These are phyloP conservation scores for Hypsizygus ulmarius DNA, from an alignment of 1,284 basidiomycete genomes.

Conservation along the genomic window DNA sequence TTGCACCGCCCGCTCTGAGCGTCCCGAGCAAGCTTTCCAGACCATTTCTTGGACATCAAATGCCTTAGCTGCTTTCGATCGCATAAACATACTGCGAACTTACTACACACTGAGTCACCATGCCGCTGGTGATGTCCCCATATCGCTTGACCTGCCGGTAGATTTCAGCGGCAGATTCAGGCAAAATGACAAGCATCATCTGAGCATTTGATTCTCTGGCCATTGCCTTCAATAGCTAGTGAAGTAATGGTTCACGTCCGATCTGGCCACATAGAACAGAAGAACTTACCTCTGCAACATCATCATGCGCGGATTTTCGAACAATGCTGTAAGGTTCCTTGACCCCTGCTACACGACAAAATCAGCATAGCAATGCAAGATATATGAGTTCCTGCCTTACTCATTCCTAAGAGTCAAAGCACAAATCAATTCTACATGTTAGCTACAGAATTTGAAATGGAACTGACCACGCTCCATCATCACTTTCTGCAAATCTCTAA, in stretches of 20 bases:
- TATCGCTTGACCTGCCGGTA: conserved; percentile 33
- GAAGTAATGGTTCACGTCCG: neutral
- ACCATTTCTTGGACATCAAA: conserved; percentile 24
- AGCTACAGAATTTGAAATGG: neutral
- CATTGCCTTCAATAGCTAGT: conserved; percentile 10
- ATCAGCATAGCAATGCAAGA: too few relatives aligned
- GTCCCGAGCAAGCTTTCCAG: conserved; percentile 22
- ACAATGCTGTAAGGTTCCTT: neutral
- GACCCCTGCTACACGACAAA: neutral
- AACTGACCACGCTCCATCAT: conserved; percentile 29
- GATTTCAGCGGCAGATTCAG: conserved; percentile 30
- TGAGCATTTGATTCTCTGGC: conserved; percentile 13
- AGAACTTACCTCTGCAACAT: neutral
- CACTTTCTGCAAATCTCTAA: conserved; percentile 22
- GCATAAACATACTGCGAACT: conserved; percentile 11
- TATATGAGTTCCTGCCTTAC: conserved; percentile 1
- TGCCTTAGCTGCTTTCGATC: neutral
- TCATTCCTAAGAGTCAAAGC: conserved; percentile 11
- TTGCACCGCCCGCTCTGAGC: conserved; percentile 23
- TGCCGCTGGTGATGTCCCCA: conserved; percentile 33
- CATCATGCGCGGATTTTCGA: neutral
- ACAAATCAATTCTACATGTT: neutral
- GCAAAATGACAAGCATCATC: conserved; percentile 31
- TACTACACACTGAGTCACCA: conserved; percentile 38
- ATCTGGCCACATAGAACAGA: neutral